phyloP scores from a whole-genome alignment of 257 asterid genomes.

The Ehretia macrophylla region DNA sequence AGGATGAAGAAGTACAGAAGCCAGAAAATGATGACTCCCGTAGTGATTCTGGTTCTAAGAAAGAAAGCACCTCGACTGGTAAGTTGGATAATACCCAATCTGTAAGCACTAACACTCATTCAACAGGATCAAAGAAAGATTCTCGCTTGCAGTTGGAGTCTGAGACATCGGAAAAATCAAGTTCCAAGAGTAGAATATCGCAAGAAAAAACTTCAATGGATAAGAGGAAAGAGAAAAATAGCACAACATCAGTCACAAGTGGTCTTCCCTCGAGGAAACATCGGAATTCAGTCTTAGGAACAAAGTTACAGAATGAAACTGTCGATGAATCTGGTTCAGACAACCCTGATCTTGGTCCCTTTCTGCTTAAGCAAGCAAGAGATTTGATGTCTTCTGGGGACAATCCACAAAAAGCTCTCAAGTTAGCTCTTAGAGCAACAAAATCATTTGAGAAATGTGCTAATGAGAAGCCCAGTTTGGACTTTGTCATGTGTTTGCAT shows the following conservation, averaged over 20 bases:
- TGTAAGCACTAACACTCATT: slow-evolving; percentile 28
- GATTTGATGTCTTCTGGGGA: slow-evolving; percentile 88
- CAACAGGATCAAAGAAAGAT: slow-evolving; percentile 40
- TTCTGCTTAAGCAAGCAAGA: slow-evolving; percentile 80
- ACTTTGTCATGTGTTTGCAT: slow-evolving; percentile 79
- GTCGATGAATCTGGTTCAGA: slow-evolving; percentile 53
- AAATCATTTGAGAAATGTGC: slow-evolving; percentile 76
- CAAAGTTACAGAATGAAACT: slow-evolving; percentile 42
- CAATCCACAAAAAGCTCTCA: slow-evolving; percentile 73
- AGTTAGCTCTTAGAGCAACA: slow-evolving; percentile 65
- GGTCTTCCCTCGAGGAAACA: slow-evolving; percentile 37
- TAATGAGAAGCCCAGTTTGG: slow-evolving; percentile 67
- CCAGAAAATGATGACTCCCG: slow-evolving; percentile 35
- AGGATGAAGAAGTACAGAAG: slow-evolving; percentile 62
- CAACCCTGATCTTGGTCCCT: slow-evolving; percentile 83
- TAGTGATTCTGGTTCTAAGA: slow-evolving; percentile 38
- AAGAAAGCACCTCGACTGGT: slow-evolving; percentile 27
- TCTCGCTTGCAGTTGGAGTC: slow-evolving; percentile 37
- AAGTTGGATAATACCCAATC: slow-evolving; percentile 40
- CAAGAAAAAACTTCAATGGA: slow-evolving; percentile 38
- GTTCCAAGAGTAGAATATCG: slow-evolving; percentile 46
- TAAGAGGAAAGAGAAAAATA: slow-evolving; percentile 32
- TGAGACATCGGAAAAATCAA: slow-evolving; percentile 43
- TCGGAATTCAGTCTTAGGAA: slow-evolving; percentile 30
- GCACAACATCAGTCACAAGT: slow-evolving; percentile 26